A percentile compares a stretch with the other conserved stretches of the same genome.
Evolutionary conservation across 163 green algal species (phyloP).

Genomic region (Trebouxia gelatinosa): DNA sequence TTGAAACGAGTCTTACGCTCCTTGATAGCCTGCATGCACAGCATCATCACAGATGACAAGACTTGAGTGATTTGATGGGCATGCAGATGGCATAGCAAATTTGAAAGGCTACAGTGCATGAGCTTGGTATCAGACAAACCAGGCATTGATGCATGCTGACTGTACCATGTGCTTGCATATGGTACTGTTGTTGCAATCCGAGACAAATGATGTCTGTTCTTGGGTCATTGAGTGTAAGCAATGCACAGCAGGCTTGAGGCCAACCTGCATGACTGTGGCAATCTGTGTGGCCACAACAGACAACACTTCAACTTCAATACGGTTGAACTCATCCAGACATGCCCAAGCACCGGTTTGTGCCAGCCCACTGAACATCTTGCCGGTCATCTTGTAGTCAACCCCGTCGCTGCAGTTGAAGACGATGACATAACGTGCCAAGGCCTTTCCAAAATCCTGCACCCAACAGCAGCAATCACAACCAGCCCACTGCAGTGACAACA

Average conservation of each 20-base stretch:
- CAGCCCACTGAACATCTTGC: slow-evolving; percentile 84
- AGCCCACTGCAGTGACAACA: too few species aligned
- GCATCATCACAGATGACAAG: neutral
- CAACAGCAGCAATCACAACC: slow-evolving; percentile 75
- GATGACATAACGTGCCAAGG: slow-evolving; percentile 85
- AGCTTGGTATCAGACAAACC: too few species aligned
- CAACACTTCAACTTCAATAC: slow-evolving; percentile 88
- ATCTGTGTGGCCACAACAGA: slow-evolving; percentile 89
- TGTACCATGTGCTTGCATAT: neutral
- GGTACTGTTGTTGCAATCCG: neutral
- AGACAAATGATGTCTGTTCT: too few species aligned
- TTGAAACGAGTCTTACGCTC: slow-evolving; percentile 71
- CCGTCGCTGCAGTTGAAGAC: slow-evolving; percentile 92
- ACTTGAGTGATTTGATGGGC: neutral
- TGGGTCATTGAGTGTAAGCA: too few species aligned
- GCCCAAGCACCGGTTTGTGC: slow-evolving; percentile 84
- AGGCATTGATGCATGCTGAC: neutral
- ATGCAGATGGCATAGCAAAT: too few species aligned
- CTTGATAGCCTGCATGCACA: slow-evolving; percentile 71
- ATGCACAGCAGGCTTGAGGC: too few species aligned
- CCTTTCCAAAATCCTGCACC: slow-evolving; percentile 86
- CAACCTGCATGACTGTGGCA: slow-evolving; percentile 73
- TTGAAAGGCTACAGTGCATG: too few species aligned
- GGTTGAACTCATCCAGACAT: slow-evolving; percentile 92
- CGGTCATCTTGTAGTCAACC: slow-evolving; percentile 87